Evolutionary conservation across 139 green algal genomes (phyloP).

Genomic region (Tetraselmis striata): DNA sequence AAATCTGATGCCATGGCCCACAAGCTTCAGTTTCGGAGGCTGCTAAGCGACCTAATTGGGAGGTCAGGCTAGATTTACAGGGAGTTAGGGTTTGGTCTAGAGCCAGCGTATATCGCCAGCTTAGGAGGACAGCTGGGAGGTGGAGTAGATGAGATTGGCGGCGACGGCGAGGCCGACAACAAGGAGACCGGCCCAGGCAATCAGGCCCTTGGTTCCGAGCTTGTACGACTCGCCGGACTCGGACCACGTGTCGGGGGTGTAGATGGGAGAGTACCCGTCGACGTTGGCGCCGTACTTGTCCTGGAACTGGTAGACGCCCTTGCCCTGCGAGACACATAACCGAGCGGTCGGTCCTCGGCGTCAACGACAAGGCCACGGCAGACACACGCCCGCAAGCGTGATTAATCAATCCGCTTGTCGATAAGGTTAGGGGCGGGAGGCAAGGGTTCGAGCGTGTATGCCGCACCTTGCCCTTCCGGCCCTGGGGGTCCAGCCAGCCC

Average conservation of each 20-base stretch:
- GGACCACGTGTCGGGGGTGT: conserved; percentile 90
- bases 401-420: too few relatives aligned
- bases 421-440: too few relatives aligned
- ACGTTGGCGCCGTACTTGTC: conserved; percentile 94
- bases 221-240: conserved; percentile 74
- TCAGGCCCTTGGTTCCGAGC: conserved; percentile 82
- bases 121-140: conserved; percentile 39
- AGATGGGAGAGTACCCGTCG: conserved; percentile 94
- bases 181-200: conserved; percentile 76
- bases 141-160: conserved; percentile 78
- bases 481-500: conserved; percentile 77
- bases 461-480: conserved; percentile 76
- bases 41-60: too few relatives aligned
- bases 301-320: conserved; percentile 79
- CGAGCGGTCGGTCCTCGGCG: too few relatives aligned
- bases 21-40: too few relatives aligned
- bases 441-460: too few relatives aligned
- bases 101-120: background rate
- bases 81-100: background rate
- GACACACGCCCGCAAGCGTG: too few relatives aligned
- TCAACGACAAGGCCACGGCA: too few relatives aligned
- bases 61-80: background rate
- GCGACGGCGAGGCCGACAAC: conserved; percentile 64
- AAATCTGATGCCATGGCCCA: too few relatives aligned
- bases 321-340: too few relatives aligned